Evolutionary conservation across 345 rosid species (phyloP).

Genomic region (Viola odorata): DNA sequence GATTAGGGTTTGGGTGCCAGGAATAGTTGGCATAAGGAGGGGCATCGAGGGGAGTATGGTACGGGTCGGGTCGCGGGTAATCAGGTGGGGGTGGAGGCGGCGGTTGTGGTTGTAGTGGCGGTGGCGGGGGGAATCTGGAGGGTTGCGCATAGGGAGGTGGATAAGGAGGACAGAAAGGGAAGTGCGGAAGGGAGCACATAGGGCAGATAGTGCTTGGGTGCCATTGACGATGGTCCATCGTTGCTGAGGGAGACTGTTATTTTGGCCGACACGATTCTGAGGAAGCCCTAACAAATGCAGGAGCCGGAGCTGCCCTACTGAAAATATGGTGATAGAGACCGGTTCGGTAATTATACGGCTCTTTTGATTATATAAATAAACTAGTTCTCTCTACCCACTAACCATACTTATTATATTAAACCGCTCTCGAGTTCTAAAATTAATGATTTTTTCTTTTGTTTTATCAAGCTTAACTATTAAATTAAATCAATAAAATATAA

Average conservation of each 20-base stretch:
- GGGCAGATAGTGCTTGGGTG: slow-evolving; percentile 48
- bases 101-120: slow-evolving; percentile 33
- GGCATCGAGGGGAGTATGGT: slow-evolving; percentile 18
- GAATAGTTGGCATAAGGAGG: slow-evolving; percentile 12
- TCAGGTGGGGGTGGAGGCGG: slow-evolving; percentile 38
- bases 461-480: no score
- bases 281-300: no score
- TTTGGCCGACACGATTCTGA: no score
- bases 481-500: no score
- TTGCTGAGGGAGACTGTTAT: background rate
- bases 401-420: no score
- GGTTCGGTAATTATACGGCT: no score
- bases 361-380: no score
- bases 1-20: slow-evolving; percentile 37
- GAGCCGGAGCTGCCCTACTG: no score
- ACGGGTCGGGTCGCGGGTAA: slow-evolving; percentile 38
- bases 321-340: no score
- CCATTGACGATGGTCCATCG: slow-evolving; percentile 49
- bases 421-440: no score
- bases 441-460: no score
- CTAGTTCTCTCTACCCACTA: no score
- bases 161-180: slow-evolving; percentile 71
- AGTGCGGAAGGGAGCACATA: slow-evolving; percentile 52
- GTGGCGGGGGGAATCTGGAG: slow-evolving; percentile 25
- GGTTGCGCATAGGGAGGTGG: slow-evolving; percentile 27